Conservation (phyloP, 306 rosid species). For the Dalbergia cochinchinensis region DNA sequence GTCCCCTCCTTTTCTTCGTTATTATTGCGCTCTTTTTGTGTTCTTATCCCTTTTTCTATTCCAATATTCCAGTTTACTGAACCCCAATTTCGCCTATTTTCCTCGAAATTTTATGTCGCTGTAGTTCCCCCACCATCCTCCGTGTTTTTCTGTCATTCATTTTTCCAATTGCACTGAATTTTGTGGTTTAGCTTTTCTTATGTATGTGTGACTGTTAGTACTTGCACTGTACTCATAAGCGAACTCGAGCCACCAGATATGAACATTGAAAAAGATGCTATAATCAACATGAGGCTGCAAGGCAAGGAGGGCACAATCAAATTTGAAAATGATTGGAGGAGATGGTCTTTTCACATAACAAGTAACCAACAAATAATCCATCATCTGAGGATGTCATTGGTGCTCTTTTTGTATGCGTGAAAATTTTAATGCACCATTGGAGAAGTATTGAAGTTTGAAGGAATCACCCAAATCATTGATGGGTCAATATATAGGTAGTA, state of each 20-base stretch:
- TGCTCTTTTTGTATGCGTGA: background rate
- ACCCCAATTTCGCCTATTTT: conserved; percentile 4
- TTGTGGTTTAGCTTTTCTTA: background rate
- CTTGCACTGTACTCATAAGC: background rate
- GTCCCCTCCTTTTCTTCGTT: background rate
- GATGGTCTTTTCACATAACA: conserved; percentile 14
- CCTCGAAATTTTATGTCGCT: conserved; percentile 29
- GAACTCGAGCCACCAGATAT: conserved; percentile 27
- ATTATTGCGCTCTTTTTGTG: background rate
- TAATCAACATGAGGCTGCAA: conserved; percentile 38
- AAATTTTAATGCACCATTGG: background rate
- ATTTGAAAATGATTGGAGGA: conserved; percentile 29
- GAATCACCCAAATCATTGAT: background rate
- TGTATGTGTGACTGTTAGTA: background rate
- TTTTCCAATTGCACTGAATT: conserved; percentile 8
- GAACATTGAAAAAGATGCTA: background rate
- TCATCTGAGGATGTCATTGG: background rate
- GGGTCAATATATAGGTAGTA: background rate
- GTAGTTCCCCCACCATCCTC: conserved; percentile 31
- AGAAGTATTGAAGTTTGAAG: background rate
- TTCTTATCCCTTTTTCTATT: conserved; percentile 4
- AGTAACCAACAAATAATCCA: background rate
- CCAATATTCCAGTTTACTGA: conserved; percentile 29
- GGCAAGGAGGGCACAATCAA: conserved; percentile 26
- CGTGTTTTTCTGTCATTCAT: background rate